phyloP scores from a whole-genome alignment of 2,329 filamentous ascomycete genomes.

The Curvularia lunata region DNA sequence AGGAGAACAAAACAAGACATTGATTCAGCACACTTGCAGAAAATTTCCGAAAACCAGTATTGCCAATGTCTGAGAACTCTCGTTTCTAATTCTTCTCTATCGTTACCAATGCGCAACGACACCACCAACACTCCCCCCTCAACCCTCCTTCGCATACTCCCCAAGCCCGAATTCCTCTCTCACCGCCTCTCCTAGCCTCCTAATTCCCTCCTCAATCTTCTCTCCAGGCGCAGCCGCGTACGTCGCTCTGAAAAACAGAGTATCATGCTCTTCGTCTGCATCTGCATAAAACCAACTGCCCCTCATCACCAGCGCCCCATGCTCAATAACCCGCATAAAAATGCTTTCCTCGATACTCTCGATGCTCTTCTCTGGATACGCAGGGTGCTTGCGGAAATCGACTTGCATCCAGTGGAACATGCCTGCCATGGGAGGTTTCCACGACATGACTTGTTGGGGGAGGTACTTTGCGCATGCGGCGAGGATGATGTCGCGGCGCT shows the following conservation, averaged over 20 bases:
- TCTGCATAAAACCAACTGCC: constrained; percentile 93
- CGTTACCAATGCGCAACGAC: not conserved
- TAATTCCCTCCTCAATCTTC: constrained; percentile 58
- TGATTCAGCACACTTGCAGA: not conserved
- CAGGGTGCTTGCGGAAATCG: constrained; percentile 70
- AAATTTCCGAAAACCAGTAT: not conserved
- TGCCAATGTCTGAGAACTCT: not conserved
- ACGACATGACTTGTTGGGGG: constrained; percentile 75
- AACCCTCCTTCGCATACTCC: constrained; percentile 14
- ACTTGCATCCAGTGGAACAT: constrained; percentile 93
- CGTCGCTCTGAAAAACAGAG: constrained; percentile 87
- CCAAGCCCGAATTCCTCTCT: constrained; percentile 63
- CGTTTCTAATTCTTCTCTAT: not conserved
- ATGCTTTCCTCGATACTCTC: constrained; percentile 81
- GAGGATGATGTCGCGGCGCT: constrained; percentile 76
- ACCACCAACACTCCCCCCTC: not conserved
- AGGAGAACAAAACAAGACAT: not conserved
- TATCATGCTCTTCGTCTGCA: constrained; percentile 61
- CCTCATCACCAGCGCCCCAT: constrained; percentile 79
- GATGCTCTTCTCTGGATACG: constrained; percentile 58
- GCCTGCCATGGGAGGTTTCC: constrained; percentile 80
- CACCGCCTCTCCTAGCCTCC: constrained; percentile 76
- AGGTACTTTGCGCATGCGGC: constrained; percentile 80
- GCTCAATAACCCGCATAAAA: constrained; percentile 76
- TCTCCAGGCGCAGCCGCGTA: constrained; percentile 76